Base-by-base conservation (phyloP, 768 basidiomycete genomes). In the Porphyrellus cyaneotinctus region DNA sequence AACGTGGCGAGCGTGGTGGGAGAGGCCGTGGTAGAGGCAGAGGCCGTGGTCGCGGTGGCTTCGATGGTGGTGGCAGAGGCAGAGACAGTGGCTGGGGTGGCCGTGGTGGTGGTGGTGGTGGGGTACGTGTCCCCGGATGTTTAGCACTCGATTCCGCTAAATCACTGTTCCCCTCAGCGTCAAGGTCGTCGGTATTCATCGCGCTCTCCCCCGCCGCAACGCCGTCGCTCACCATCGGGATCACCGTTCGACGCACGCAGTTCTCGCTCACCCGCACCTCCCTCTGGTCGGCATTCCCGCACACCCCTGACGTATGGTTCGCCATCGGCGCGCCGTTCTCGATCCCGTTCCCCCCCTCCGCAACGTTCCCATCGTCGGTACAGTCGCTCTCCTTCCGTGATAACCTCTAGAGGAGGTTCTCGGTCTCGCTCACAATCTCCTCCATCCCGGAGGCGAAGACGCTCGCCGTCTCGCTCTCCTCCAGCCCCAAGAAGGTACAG, bases 61-160 rank as follows among this genome's bases (percentile, higher is more conserved):
- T 72, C n/a, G 80, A 79, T 22, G 77, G 75, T n/a, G 73, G 76
- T 42, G 75, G 76, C 13, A 67, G 80, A 38, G 73, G 74, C 18
- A 69, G 77, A 47, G 86, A 84, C 54, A 71, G 75, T 36, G 85
- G 85, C 12, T 88, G 88, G 86, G 83, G 87, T 48, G 72, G 67
- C 11, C 74, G 87, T 60, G 84, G 85, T 22, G 80, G 85, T 47
- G 83, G 87, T 60, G 84, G 85, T 22, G 80, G 85, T 47, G 83
- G 80, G 53, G 64, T 64, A 57, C 30, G 66, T 56, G 36, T 47
- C 52, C 43, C 20, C 49, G 37, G 11, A 43, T 23, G 17, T 32
- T 51, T 31, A 32, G n/a, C 36, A 9, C 1, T 17, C 45, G 38
- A 43, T 13, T 42, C 44, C 45, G 33, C 48, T 68, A 26, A 55